Evolutionary conservation across 148 eudicot species (phyloP).

Genomic region (Chenopodium formosanum): DNA sequence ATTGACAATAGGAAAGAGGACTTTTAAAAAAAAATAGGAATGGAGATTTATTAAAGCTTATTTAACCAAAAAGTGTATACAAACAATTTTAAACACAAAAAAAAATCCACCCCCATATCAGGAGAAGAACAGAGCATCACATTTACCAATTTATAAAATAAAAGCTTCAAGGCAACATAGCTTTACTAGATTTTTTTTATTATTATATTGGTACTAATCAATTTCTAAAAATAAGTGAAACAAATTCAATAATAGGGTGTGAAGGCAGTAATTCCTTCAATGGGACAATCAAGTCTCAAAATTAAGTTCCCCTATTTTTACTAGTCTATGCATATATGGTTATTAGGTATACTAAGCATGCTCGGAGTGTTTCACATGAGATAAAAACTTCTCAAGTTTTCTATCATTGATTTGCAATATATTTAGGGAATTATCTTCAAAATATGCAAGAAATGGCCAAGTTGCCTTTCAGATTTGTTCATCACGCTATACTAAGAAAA

Average conservation of each 20-base stretch:
- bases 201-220: not conserved
- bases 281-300: not conserved
- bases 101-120: not conserved
- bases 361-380: not conserved
- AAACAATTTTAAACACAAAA: not conserved
- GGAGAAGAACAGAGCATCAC: not conserved
- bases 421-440: not conserved
- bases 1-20: not conserved
- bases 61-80: not conserved
- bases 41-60: too few relatives aligned
- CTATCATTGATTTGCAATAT: not conserved
- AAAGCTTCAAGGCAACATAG: not conserved
- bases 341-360: not conserved
- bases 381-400: not conserved
- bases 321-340: not conserved
- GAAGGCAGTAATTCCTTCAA: not conserved
- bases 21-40: not conserved
- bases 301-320: not conserved
- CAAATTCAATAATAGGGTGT: not conserved
- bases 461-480: not conserved
- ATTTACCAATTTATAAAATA: not conserved
- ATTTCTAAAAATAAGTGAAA: not conserved
- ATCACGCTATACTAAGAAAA: conserved; percentile 5
- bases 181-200: not conserved
- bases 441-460: not conserved